Conservation (phyloP, 2,329 filamentous ascomycete species). For the Pseudocercospora ulei region DNA sequence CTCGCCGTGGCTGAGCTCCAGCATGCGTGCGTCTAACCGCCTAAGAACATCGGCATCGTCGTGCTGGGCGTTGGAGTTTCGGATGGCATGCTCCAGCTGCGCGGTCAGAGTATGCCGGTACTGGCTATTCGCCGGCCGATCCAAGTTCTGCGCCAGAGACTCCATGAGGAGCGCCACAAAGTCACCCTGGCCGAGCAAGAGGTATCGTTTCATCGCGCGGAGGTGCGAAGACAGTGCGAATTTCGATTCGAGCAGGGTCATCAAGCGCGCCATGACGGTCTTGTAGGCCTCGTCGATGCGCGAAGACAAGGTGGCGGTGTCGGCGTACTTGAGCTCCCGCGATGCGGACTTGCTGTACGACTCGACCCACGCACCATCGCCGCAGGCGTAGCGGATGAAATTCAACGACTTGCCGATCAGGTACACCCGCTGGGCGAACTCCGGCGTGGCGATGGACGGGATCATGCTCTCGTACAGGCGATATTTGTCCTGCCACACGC, state of each 20-base stretch:
- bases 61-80: slow-evolving; percentile 92
- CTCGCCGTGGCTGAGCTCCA: slow-evolving; percentile 89
- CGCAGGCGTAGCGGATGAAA: slow-evolving; percentile 92
- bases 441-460: slow-evolving; percentile 81
- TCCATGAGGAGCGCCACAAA: slow-evolving; percentile 98
- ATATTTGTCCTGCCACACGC: slow-evolving; percentile 98
- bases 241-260: slow-evolving; percentile 86
- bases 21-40: slow-evolving; percentile 91
- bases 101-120: slow-evolving; percentile 94
- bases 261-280: slow-evolving; percentile 90
- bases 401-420: slow-evolving; percentile 96
- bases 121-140: slow-evolving; percentile 90
- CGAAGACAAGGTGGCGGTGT: slow-evolving; percentile 79
- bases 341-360: slow-evolving; percentile 87
- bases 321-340: slow-evolving; percentile 83
- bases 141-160: slow-evolving; percentile 81
- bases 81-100: slow-evolving; percentile 94
- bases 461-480: slow-evolving; percentile 76
- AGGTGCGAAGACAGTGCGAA: slow-evolving; percentile 93
- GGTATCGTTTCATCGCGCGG: slow-evolving; percentile 83
- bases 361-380: slow-evolving; percentile 90
- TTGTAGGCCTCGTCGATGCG: slow-evolving; percentile 98
- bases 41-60: slow-evolving; percentile 85
- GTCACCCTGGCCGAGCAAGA: slow-evolving; percentile 88
- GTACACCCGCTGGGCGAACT: slow-evolving; percentile 94